phyloP scores from a whole-genome alignment of 257 asterid species.

The Thymus quinquecostatus region DNA sequence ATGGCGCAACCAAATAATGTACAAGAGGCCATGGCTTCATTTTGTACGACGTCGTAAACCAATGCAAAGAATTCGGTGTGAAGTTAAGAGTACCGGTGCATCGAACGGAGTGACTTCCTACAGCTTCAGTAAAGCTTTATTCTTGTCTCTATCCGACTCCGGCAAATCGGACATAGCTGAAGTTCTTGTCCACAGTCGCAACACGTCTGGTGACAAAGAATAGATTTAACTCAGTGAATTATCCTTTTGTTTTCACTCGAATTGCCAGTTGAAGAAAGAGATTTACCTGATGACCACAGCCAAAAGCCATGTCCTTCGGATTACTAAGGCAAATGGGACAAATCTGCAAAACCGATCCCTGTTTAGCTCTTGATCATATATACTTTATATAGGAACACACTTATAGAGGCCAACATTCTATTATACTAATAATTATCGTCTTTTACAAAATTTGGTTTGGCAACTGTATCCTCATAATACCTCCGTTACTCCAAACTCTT shows the following conservation, averaged over 20 bases:
- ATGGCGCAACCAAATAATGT: slow-evolving; percentile 16
- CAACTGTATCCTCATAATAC: too few species aligned
- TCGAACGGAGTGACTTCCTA: slow-evolving; percentile 28
- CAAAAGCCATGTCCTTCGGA: slow-evolving; percentile 92
- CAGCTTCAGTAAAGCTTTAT: slow-evolving; percentile 68
- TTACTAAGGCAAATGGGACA: slow-evolving; percentile 84
- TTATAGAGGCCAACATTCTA: neutral
- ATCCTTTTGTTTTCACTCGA: neutral
- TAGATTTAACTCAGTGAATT: neutral
- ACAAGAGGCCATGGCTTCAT: slow-evolving; percentile 2
- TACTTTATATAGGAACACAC: neutral
- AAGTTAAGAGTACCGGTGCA: slow-evolving; percentile 8
- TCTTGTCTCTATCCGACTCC: slow-evolving; percentile 71
- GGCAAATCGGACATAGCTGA: slow-evolving; percentile 76
- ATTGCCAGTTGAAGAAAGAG: neutral
- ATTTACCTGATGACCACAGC: slow-evolving; percentile 95
- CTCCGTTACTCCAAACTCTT: too few species aligned
- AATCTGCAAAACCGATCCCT: slow-evolving; percentile 46
- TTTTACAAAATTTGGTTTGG: too few species aligned
- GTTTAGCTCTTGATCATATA: neutral
- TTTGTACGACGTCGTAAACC: slow-evolving; percentile 20
- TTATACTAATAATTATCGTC: too few species aligned
- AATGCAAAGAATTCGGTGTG: slow-evolving; percentile 37
- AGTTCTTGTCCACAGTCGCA: slow-evolving; percentile 75
- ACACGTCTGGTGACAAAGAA: slow-evolving; percentile 61